Percentiles rank a stretch among this genome's conserved stretches.
Conservation (phyloP, 2,329 filamentous ascomycete genomes). For the Ophiocordyceps australis region DNA sequence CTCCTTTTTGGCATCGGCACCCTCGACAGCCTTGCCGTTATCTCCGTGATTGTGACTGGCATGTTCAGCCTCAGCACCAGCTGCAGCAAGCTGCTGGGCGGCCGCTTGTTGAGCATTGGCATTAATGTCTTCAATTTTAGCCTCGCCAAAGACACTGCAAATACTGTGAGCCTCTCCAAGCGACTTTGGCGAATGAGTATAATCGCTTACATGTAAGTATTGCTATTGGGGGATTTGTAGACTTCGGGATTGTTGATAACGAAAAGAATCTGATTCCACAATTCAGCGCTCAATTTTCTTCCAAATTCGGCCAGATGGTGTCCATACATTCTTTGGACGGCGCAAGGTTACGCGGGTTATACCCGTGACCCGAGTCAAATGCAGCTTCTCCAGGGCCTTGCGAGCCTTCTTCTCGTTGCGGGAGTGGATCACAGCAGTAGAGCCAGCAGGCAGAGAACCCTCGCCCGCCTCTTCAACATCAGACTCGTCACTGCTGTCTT, state of each 20-base stretch:
- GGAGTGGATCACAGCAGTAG: constrained; percentile 82
- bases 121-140: constrained; percentile 99
- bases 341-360: constrained; percentile 97
- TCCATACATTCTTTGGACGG: constrained; percentile 94
- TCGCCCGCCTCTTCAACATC: constrained; percentile 64
- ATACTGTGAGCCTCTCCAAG: no score
- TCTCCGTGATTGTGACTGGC: constrained; percentile 57
- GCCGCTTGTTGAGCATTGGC: constrained; percentile 80
- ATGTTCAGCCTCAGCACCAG: constrained; percentile 46
- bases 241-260: constrained; percentile 99
- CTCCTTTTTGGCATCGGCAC: constrained; percentile 54
- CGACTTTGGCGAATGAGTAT: no score
- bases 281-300: no score
- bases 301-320: constrained; percentile 6
- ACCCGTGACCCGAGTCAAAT: constrained; percentile 86
- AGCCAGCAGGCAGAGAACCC: constrained; percentile 61
- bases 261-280: constrained; percentile 98
- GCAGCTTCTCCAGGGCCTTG: constrained; percentile 97
- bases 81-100: constrained; percentile 80
- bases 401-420: constrained; percentile 99
- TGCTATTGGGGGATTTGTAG: constrained; percentile 98
- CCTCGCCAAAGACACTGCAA: constrained; percentile 90
- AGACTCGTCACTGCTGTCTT: constrained; percentile 56
- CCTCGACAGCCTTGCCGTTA: constrained; percentile 41
- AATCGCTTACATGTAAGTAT: constrained; percentile 99